Conservation (phyloP, 306 rosid genomes). For the Castanea crenata region DNA sequence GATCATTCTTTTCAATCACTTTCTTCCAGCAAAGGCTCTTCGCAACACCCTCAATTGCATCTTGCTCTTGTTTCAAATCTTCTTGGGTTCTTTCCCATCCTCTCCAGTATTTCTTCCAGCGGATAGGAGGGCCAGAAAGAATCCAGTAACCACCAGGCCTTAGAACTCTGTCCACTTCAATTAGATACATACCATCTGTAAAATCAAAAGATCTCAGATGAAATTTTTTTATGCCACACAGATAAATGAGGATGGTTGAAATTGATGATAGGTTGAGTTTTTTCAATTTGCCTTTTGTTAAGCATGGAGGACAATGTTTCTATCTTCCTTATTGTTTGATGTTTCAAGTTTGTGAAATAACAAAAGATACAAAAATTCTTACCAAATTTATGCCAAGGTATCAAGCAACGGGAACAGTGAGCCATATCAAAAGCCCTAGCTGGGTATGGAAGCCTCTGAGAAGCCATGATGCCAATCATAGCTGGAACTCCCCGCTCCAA, state of each 20-base stretch:
- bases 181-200: slow-evolving; percentile 84
- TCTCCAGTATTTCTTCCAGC: slow-evolving; percentile 81
- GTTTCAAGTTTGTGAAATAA: not conserved
- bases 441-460: slow-evolving; percentile 87
- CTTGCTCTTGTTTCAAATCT: slow-evolving; percentile 85
- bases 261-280: not conserved
- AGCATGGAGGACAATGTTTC: not conserved
- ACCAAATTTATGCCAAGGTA: slow-evolving; percentile 75
- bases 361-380: slow-evolving; percentile 8
- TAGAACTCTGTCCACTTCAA: slow-evolving; percentile 82
- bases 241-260: not conserved
- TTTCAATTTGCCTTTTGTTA: not conserved
- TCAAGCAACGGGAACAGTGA: slow-evolving; percentile 94
- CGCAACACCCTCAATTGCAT: slow-evolving; percentile 67
- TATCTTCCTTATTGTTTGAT: not conserved
- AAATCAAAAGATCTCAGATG: not conserved
- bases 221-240: not conserved
- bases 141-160: slow-evolving; percentile 99
- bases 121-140: slow-evolving; percentile 93
- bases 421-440: slow-evolving; percentile 98
- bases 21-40: slow-evolving; percentile 79
- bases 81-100: slow-evolving; percentile 94
- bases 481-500: slow-evolving; percentile 98
- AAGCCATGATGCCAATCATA: slow-evolving; percentile 87
- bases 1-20: slow-evolving; percentile 66